Evolutionary conservation across 306 rosid genomes (phyloP).

Genomic region (Glycine latifolia): DNA sequence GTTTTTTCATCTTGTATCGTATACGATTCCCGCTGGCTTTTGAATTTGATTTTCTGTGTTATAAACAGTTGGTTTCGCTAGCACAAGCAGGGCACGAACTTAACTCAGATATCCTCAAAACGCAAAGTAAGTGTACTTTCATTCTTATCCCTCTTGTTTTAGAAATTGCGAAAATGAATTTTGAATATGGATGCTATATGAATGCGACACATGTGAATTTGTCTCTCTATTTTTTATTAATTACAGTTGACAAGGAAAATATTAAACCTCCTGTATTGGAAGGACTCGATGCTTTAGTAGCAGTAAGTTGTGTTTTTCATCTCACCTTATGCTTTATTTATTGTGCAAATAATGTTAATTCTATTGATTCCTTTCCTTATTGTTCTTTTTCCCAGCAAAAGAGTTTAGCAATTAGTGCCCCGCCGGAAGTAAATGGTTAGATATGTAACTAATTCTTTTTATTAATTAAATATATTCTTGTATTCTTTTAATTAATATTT

Average conservation of each 20-base stretch:
- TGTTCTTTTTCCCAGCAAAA: constrained; percentile 59
- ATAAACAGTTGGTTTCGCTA: constrained; percentile 69
- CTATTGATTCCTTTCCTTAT: neutral
- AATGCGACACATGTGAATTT: neutral
- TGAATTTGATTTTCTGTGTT: neutral
- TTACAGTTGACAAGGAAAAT: constrained; percentile 71
- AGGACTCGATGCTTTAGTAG: constrained; percentile 70
- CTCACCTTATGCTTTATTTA: constrained; percentile 20
- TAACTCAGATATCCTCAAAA: constrained; percentile 64
- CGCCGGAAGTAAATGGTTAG: constrained; percentile 66
- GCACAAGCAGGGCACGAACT: constrained; percentile 83
- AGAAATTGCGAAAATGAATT: neutral
- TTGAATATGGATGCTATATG: neutral
- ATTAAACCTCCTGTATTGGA: constrained; percentile 74
- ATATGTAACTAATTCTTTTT: neutral
- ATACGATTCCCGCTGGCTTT: constrained; percentile 2
- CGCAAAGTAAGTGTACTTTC: constrained; percentile 58
- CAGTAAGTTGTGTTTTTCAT: constrained; percentile 57
- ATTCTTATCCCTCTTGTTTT: neutral
- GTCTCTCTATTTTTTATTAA: neutral
- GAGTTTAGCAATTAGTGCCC: constrained; percentile 46
- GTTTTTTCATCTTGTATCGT: neutral
- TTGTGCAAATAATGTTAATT: neutral
- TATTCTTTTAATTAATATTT: constrained; percentile 34
- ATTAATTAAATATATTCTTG: neutral